Base-by-base conservation (phyloP, 306 rosid genomes). In the Quercus suber region DNA sequence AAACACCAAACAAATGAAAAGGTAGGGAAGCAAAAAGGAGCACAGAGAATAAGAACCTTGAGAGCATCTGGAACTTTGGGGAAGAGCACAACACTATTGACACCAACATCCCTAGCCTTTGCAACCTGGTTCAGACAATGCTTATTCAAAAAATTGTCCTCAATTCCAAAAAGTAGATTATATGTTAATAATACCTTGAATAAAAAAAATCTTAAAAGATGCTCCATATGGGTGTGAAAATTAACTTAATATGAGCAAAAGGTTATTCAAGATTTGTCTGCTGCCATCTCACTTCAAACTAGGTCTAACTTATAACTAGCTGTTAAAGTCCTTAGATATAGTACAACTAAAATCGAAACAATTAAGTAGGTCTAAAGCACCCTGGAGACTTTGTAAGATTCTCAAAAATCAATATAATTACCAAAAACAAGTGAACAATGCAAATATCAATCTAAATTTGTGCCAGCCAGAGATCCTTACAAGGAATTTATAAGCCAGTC, bases 51-150 rank as follows among this genome's bases (percentile, higher is more conserved):
- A 76, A 78, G 77, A 85, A 92, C 98, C 98, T 93, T 91, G 75
- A 93, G 87, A 79, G 88, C 94, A 89, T 93, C 97, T 43, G 99
- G 99, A 85, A 96, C 84, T 96, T 91, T 93, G 74, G 99, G 99
- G 84, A 93, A 96, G 78, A 96, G 96, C 71, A 93, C 94, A 78
- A 91, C 28, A 71, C 96, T 90, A 56, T 96, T 96, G 13, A 96
- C 96, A 71, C 99, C 98, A 70, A 93, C 98, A 82, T 90, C 97
- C 55, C 96, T 85, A 30, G 96, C 99, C 87, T 90, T 91, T 25
- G 91, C 86, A 85, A 95, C 96, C 99, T 95, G 91, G 78, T 79
- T 78, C 75, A 86, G 59, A 83, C 69, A 88, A 82, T 76, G 77
- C 74, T 71, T 67, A 30, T 5, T 33, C 49, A 67, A 33, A 63